Conservation (phyloP, 1,284 basidiomycete species). For the Stereum hirsutum region DNA sequence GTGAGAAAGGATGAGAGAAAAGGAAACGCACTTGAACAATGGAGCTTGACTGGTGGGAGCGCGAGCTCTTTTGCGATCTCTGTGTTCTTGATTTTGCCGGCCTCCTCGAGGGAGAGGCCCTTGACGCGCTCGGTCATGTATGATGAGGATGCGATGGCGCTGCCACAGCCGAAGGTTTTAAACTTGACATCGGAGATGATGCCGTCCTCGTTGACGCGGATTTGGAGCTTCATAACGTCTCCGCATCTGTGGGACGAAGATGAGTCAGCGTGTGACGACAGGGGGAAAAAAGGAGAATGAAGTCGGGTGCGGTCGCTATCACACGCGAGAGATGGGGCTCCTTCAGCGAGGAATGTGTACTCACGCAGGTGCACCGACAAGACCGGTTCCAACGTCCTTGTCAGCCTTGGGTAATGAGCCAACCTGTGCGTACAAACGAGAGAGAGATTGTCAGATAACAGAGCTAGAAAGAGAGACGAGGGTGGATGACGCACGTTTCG, state of each 20-base stretch:
- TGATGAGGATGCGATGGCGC: constrained; percentile 93
- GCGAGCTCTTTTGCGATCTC: constrained; percentile 97
- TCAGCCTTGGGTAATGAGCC: constrained; percentile 93
- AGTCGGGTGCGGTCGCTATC: too few relatives aligned
- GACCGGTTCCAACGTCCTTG: constrained; percentile 89
- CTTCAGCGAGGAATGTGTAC: constrained; percentile 25
- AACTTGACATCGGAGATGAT: constrained; percentile 99
- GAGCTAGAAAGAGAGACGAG: constrained; percentile 10
- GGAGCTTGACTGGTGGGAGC: constrained; percentile 94
- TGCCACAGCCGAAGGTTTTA: constrained; percentile 97
- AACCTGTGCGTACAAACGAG: constrained; percentile 44
- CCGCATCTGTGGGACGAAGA: constrained; percentile 44
- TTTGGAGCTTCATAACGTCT: constrained; percentile 99
- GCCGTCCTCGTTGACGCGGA: constrained; percentile 90
- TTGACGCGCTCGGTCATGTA: constrained; percentile 99
- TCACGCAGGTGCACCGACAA: constrained; percentile 96
- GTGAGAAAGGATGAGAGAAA: constrained; percentile 4
- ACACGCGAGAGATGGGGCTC: background rate
- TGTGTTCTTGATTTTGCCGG: constrained; percentile 96
- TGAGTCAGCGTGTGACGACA: constrained; percentile 10
- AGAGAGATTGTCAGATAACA: constrained; percentile 47
- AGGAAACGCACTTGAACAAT: constrained; percentile 67
- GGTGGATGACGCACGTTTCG: constrained; percentile 66
- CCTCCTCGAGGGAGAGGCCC: constrained; percentile 90
- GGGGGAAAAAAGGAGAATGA: constrained; percentile 2